These are phyloP conservation scores for Diatrype stigma DNA, from an alignment of 2,329 filamentous ascomycete genomes.

Conservation along the genomic window DNA sequence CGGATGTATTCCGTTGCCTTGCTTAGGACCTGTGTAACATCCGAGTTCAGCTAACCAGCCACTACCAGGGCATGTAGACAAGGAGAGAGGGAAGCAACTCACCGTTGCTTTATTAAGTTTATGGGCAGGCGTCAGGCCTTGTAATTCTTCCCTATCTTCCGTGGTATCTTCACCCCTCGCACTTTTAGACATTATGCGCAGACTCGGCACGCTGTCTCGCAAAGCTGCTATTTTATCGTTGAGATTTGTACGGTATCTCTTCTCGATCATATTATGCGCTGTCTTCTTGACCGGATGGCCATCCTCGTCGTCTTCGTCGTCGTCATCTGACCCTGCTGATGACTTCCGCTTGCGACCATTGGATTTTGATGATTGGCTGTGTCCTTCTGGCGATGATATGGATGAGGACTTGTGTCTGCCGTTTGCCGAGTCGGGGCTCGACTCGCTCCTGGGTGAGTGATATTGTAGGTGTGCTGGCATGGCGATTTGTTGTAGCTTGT, in stretches of 20 bases:
- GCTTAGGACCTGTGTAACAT: conserved; percentile 59
- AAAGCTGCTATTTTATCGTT: conserved; percentile 96
- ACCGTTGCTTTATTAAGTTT: conserved; percentile 98
- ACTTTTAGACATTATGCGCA: conserved; percentile 78
- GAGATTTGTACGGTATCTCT: conserved; percentile 90
- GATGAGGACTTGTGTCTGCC: conserved; percentile 42
- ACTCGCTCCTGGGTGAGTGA: conserved; percentile 52
- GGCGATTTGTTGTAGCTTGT: conserved; percentile 58
- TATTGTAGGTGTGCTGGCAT: conserved; percentile 62
- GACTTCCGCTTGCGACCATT: conserved; percentile 65
- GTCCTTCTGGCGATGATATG: conserved; percentile 57
- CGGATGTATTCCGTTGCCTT: conserved; percentile 96
- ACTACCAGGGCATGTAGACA: background rate
- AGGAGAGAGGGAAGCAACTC: conserved; percentile 12
- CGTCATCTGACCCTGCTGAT: conserved; percentile 51
- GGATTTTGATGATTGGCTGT: conserved; percentile 39
- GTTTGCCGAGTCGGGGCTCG: conserved; percentile 55
- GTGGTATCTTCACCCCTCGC: conserved; percentile 63
- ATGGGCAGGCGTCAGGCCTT: conserved; percentile 80
- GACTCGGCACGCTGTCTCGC: conserved; percentile 84
- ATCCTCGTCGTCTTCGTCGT: conserved; percentile 58
- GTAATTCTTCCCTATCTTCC: conserved; percentile 73
- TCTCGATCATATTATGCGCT: conserved; percentile 97
- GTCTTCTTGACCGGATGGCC: conserved; percentile 74
- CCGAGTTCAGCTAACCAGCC: conserved; percentile 13